Conservation (phyloP, 345 rosid genomes). For the Cardamine chenopodiifolia region DNA sequence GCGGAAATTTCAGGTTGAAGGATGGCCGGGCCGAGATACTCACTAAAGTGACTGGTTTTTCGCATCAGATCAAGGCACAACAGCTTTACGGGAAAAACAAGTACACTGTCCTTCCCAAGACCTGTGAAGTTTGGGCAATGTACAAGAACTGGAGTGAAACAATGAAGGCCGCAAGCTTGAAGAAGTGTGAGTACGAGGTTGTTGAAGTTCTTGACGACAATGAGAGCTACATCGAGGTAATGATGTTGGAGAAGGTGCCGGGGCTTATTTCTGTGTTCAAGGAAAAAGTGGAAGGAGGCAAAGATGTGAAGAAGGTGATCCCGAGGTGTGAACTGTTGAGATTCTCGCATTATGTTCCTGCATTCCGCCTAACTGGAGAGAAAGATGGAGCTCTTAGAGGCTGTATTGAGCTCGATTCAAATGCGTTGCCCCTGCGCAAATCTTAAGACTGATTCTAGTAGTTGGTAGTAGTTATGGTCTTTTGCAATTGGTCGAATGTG, state of each 20-base stretch:
- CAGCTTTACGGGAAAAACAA: constrained; percentile 22
- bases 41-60: constrained; percentile 52
- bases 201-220: constrained; percentile 61
- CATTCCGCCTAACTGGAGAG: constrained; percentile 60
- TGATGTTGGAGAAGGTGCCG: constrained; percentile 49
- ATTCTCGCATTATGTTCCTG: constrained; percentile 81
- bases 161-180: constrained; percentile 51
- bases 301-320: constrained; percentile 41
- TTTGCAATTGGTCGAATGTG: constrained; percentile 14
- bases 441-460: constrained; percentile 14
- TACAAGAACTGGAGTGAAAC: constrained; percentile 73
- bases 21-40: constrained; percentile 36
- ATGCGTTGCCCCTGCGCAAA: constrained; percentile 49
- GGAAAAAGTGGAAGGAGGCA: constrained; percentile 38
- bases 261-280: constrained; percentile 67
- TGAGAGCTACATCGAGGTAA: constrained; percentile 47
- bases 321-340: constrained; percentile 61
- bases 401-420: constrained; percentile 77
- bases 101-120: constrained; percentile 62
- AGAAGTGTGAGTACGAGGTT: constrained; percentile 60
- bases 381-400: constrained; percentile 49
- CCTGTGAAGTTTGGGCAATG: constrained; percentile 86
- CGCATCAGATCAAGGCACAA: constrained; percentile 55
- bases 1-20: constrained; percentile 69
- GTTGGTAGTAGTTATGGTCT: not conserved